phyloP scores from a whole-genome alignment of 2,329 filamentous ascomycete genomes.

The Chaetomium globosum region DNA sequence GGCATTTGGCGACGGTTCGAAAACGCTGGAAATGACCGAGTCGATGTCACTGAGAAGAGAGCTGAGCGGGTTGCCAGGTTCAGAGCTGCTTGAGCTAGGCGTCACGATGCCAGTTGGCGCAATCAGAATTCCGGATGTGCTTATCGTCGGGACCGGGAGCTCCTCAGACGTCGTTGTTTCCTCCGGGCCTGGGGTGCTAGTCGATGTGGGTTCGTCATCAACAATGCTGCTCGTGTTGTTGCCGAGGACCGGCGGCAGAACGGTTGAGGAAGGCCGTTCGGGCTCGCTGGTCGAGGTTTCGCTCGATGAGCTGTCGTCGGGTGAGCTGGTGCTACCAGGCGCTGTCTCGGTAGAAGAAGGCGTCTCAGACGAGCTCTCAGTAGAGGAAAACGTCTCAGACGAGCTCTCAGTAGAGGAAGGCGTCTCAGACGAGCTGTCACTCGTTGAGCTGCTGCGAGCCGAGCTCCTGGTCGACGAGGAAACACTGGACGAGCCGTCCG shows the following conservation, averaged over 20 bases:
- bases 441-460: neutral
- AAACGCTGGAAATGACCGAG: slow-evolving; percentile 28
- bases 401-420: neutral
- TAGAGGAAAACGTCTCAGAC: neutral
- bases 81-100: slow-evolving; percentile 17
- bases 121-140: slow-evolving; percentile 38
- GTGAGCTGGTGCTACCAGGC: neutral
- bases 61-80: slow-evolving; percentile 19
- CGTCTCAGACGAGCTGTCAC: neutral
- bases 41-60: slow-evolving; percentile 33
- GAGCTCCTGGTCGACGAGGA: slow-evolving; percentile 4
- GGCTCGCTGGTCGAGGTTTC: neutral
- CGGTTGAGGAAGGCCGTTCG: neutral
- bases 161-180: neutral
- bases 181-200: neutral
- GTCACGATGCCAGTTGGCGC: slow-evolving; percentile 43
- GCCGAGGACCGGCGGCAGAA: neutral
- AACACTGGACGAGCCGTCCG: slow-evolving; percentile 5
- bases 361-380: neutral
- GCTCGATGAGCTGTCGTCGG: neutral
- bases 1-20: slow-evolving; percentile 18
- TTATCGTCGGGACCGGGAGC: slow-evolving; percentile 21
- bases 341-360: neutral
- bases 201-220: neutral
- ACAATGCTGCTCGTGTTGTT: slow-evolving; percentile 1